These are phyloP conservation scores for Herpetomonas tarakana DNA, from an alignment of 208 protist genomes.

Conservation along the genomic window DNA sequence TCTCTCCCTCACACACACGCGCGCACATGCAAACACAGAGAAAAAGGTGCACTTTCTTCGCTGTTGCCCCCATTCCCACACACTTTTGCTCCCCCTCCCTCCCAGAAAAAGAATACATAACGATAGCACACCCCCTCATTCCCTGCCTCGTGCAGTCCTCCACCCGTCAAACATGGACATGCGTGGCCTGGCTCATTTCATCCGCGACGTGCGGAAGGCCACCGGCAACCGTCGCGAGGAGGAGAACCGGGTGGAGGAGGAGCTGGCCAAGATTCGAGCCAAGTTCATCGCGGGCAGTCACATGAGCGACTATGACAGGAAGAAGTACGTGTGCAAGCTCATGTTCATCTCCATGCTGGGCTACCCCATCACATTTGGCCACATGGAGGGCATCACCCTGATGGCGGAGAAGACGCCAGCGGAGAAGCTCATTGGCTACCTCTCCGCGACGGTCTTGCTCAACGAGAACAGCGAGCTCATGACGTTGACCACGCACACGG, in stretches of 20 bases:
- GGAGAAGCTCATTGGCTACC: conserved; percentile 98
- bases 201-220: conserved; percentile 93
- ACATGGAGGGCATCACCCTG: conserved; percentile 98
- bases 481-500: conserved; percentile 97
- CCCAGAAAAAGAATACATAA: no score
- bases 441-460: conserved; percentile 95
- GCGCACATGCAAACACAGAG: no score
- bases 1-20: no score
- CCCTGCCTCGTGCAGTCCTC: no score
- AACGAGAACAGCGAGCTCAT: conserved; percentile 97
- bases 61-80: no score
- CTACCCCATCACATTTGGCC: conserved; percentile 99
- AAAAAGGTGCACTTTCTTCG: no score
- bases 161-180: conserved; percentile 97
- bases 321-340: conserved; percentile 99
- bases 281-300: conserved; percentile 92
- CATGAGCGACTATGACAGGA: conserved; percentile 95
- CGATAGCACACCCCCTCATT: no score
- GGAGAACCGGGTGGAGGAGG: conserved; percentile 95
- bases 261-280: conserved; percentile 98
- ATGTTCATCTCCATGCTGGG: conserved; percentile 99
- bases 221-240: conserved; percentile 94
- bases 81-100: no score
- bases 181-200: conserved; percentile 96
- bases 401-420: conserved; percentile 94